Percentiles rank a stretch among this genome's conserved stretches.
These are phyloP conservation scores for Lojkania enalia DNA, from an alignment of 2,329 filamentous ascomycete species.

Conservation along the genomic window DNA sequence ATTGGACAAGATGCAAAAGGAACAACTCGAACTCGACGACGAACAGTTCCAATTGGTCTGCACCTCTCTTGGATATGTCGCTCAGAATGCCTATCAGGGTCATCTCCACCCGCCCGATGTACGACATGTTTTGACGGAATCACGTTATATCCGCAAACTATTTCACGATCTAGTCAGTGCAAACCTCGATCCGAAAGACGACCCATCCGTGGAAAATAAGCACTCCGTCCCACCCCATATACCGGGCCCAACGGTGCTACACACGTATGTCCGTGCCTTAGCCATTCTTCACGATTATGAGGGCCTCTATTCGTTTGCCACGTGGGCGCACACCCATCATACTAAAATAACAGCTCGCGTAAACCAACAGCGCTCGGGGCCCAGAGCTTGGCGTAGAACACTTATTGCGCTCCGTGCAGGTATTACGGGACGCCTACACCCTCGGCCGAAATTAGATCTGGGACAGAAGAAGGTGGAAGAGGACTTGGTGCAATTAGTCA, in stretches of 20 bases:
- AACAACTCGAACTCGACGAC: constrained; percentile 40
- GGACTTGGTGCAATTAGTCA: constrained; percentile 39
- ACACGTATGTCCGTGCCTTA: constrained; percentile 66
- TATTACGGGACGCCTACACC: constrained; percentile 42
- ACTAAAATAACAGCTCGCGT: constrained; percentile 32
- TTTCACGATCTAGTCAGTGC: constrained; percentile 32
- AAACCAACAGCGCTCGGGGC: constrained; percentile 29
- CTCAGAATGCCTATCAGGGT: constrained; percentile 22
- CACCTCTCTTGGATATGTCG: constrained; percentile 33
- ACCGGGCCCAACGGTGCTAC: constrained; percentile 54
- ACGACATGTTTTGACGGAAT: constrained; percentile 21
- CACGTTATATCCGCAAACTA: constrained; percentile 26
- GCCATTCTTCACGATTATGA: constrained; percentile 63
- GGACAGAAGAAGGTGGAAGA: constrained; percentile 23
- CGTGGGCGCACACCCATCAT: constrained; percentile 57
- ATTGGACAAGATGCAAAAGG: constrained; percentile 29
- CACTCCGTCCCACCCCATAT: constrained; percentile 43
- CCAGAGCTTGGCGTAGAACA: constrained; percentile 33
- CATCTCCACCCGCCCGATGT: constrained; percentile 13
- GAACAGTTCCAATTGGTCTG: constrained; percentile 39
- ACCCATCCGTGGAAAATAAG: constrained; percentile 15
- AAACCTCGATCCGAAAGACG: constrained; percentile 17
- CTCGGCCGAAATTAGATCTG: too few relatives aligned
- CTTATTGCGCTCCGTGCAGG: constrained; percentile 48
- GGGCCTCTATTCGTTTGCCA: constrained; percentile 60